Evolutionary conservation across 2,329 filamentous ascomycete genomes (phyloP).

Genomic region (Alternaria longipes): DNA sequence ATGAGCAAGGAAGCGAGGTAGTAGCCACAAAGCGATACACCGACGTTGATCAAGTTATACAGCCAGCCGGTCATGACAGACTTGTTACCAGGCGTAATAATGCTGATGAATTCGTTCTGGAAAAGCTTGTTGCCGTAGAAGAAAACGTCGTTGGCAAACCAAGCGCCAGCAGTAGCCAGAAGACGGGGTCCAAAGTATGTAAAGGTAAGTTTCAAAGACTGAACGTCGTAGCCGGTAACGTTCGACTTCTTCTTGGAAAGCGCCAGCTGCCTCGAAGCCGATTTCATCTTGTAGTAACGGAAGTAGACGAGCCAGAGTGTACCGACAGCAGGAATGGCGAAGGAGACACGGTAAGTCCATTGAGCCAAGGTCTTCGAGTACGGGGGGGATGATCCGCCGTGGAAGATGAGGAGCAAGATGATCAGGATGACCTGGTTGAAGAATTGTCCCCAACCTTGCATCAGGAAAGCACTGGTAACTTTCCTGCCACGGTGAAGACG

Average conservation of each 20-base stretch:
- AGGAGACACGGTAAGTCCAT: conserved; percentile 91
- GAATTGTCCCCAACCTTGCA: conserved; percentile 98
- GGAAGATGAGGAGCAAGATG: conserved; percentile 85
- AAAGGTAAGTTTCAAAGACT: conserved; percentile 80
- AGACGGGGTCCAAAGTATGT: conserved; percentile 86
- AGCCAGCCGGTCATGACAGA: conserved; percentile 88
- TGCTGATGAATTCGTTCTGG: conserved; percentile 86
- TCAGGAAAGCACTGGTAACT: conserved; percentile 93
- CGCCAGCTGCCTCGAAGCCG: conserved; percentile 82
- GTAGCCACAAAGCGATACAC: conserved; percentile 86
- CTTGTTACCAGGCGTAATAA: conserved; percentile 73
- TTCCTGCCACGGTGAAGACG: conserved; percentile 95
- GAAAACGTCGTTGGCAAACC: conserved; percentile 98
- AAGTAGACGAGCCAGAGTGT: conserved; percentile 97
- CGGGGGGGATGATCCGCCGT: conserved; percentile 76
- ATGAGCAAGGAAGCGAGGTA: conserved; percentile 89
- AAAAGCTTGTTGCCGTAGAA: conserved; percentile 99
- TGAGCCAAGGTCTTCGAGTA: conserved; percentile 82
- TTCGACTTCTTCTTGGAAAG: conserved; percentile 84
- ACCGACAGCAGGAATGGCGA: conserved; percentile 87
- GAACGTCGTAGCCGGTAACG: conserved; percentile 91
- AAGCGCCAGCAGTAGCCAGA: conserved; percentile 83
- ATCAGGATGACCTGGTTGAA: conserved; percentile 93
- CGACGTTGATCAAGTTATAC: conserved; percentile 92
- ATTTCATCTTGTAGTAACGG: conserved; percentile 92